Evolutionary conservation across 768 basidiomycete species (phyloP), one percentile per base, ranked within the genome.

Genomic region (Boletus eberwhitei): DNA sequence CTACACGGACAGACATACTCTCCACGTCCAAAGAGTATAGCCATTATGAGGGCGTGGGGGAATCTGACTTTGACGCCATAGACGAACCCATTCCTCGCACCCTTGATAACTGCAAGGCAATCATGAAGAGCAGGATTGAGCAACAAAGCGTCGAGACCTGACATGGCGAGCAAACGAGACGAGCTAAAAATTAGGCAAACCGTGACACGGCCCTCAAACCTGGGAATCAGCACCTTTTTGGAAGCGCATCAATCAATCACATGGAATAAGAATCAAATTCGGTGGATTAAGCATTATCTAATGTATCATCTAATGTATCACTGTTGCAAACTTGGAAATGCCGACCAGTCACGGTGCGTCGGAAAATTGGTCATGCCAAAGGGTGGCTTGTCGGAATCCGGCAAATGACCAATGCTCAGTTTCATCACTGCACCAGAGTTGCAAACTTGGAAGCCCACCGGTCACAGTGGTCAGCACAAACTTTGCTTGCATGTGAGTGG

Each of bases 11-110:
- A 11, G 5, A 83, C 92, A 71, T 62, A 97, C 93, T 90, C 83
- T 75, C 93, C 93, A 45, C 87, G 82, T 32, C 93, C 93, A 65
- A 98, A 98, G 39, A 98, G 77, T 56, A 97, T 82, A 22, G 93
- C 89, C 95, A 98, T 98, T 47, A 98, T 87, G 29, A 98, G 76
- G 1, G 96, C 96, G 80, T 98, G 96, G 37, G 96, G 96, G 64
- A 96, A 95, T 40, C 93, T 77, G 58, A 96, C 88, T 74, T 93
- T 93, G 62, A 87, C 88, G 36, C 92, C 92, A 62, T 93, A 94
- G 9, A 93, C 88, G 55, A 93, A 81, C 5, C 93, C 93, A 67
- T 93, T 93, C 39, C 92, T 82, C 32, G 93, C 90, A 41, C 97
- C 96, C 71, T 99, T 99, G 67, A 98, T 73, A 63, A 99, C 88